Evolutionary conservation across 495 filamentous ascomycete species (phyloP).

Genomic region (Aspergillus panamensis): DNA sequence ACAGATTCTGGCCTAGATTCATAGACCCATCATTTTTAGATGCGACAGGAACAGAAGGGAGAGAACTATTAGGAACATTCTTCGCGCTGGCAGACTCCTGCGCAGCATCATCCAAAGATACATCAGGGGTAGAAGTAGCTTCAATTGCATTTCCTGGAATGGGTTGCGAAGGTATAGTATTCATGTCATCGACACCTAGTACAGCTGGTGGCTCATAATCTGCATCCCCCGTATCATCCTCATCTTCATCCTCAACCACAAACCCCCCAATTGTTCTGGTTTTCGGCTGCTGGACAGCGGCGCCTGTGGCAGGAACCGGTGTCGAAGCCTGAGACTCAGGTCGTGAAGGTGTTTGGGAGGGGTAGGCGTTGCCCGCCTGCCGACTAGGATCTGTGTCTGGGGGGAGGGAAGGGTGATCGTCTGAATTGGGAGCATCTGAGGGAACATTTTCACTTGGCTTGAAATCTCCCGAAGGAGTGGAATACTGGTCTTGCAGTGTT

Average conservation of each 20-base stretch:
- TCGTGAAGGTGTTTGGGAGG: slow-evolving; percentile 37
- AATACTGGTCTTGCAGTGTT: slow-evolving; percentile 45
- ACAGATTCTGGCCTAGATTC: slow-evolving; percentile 42
- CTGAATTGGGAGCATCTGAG: slow-evolving; percentile 22
- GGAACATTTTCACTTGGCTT: slow-evolving; percentile 27
- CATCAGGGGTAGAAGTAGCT: slow-evolving; percentile 56
- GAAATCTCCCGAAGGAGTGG: slow-evolving; percentile 26
- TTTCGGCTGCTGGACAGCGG: slow-evolving; percentile 46
- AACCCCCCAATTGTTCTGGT: slow-evolving; percentile 75
- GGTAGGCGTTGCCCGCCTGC: slow-evolving; percentile 24
- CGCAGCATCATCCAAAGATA: slow-evolving; percentile 53
- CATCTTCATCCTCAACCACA: slow-evolving; percentile 70
- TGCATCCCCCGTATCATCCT: slow-evolving; percentile 48
- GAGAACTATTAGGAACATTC: slow-evolving; percentile 52
- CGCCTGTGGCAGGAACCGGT: slow-evolving; percentile 34
- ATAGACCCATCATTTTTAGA: slow-evolving; percentile 46
- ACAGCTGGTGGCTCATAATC: slow-evolving; percentile 55
- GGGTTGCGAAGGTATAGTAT: slow-evolving; percentile 50
- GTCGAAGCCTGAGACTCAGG: slow-evolving; percentile 40
- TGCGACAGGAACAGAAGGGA: slow-evolving; percentile 45
- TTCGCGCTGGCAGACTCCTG: slow-evolving; percentile 51
- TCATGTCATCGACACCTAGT: slow-evolving; percentile 45
- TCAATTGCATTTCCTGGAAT: slow-evolving; percentile 56
- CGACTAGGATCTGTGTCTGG: slow-evolving; percentile 32
- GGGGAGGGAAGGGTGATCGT: slow-evolving; percentile 18